Percentiles rank a stretch among this genome's conserved stretches.
These are phyloP conservation scores for Suillus paluster DNA, from an alignment of 768 basidiomycete species.

Conservation along the genomic window DNA sequence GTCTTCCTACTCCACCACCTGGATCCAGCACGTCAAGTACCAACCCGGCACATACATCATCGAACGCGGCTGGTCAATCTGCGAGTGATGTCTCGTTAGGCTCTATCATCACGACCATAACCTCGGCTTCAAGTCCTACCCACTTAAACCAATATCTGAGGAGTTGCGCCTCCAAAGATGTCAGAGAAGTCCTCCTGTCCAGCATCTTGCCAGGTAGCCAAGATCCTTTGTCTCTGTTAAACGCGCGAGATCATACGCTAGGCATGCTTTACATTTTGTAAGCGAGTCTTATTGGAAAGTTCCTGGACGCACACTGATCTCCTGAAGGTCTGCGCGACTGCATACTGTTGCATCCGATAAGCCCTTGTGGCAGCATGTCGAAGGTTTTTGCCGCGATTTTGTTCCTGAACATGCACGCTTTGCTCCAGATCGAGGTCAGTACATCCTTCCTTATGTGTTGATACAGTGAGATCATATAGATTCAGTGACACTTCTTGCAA, in stretches of 20 bases:
- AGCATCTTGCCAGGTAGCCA: conserved; percentile 59
- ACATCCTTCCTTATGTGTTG: neutral
- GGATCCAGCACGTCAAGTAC: conserved; percentile 19
- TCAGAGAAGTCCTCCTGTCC: conserved; percentile 59
- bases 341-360: conserved; percentile 38
- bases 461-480: conserved; percentile 12
- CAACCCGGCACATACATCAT: conserved; percentile 18
- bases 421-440: conserved; percentile 70
- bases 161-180: conserved; percentile 56
- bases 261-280: conserved; percentile 77
- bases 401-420: conserved; percentile 63
- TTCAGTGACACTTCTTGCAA: conserved; percentile 69
- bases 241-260: conserved; percentile 60
- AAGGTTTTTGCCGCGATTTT: conserved; percentile 66
- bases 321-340: conserved; percentile 62
- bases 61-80: conserved; percentile 12
- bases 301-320: conserved; percentile 1
- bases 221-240: conserved; percentile 68
- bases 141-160: conserved; percentile 51
- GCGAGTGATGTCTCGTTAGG: conserved; percentile 36
- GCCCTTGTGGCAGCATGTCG: conserved; percentile 49
- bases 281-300: conserved; percentile 31
- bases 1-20: conserved; percentile 28
- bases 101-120: conserved; percentile 50
- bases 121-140: conserved; percentile 40